Evolutionary conservation across 148 eudicot genomes (phyloP), one percentile per base, ranked within the genome.

Genomic region (Tetragonia tetragonoides): DNA sequence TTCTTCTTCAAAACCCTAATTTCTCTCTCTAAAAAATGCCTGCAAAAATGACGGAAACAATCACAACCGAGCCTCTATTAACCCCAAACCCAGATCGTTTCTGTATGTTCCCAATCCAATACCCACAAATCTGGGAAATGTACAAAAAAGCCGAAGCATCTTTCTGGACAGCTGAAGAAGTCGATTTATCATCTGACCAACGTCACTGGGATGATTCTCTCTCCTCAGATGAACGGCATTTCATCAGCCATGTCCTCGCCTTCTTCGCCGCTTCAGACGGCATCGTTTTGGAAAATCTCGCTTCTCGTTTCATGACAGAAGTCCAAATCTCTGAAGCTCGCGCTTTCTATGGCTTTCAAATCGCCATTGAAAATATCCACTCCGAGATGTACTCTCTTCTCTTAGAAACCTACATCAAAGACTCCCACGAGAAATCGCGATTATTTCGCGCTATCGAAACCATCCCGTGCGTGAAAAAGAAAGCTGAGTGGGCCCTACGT

Each of bases 221-320:
- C 0, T 84, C 93, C 12, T 1, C 70, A 67, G 98, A 80, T 65
- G 98, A 94, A 73, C 79, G 77, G 16, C 97, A 92, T 78, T 94
- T 94, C 88, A 85, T 94, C 84, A 83, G 87, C 18, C 97, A 94
- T 54, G 92, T 94, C 34, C 95, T 94, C 18, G 98, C 98, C 75
- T 94, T 94, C 83, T 91, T 91, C 49, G 95, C 95, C 28, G 95
- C 95, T 11, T 91, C 95, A 0, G 95, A 91, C 60, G 95, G 95
- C 12, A 91, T 91, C 72, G 95, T 91, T 7, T 82, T 89, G 20
- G 95, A 91, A 49, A 91, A 91, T 7, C 88, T 91, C 73, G 95
- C 92, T 37, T 87, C 82, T 0, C 60, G 92, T 15, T 92, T 92
- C 88, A 92, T 90, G 93, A 88, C 83, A 53, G 93, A 90, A 73